Evolutionary conservation across 1,284 basidiomycete genomes (phyloP), one percentile per base, ranked within the genome.

Genomic region (Cryptococcus depauperatus): DNA sequence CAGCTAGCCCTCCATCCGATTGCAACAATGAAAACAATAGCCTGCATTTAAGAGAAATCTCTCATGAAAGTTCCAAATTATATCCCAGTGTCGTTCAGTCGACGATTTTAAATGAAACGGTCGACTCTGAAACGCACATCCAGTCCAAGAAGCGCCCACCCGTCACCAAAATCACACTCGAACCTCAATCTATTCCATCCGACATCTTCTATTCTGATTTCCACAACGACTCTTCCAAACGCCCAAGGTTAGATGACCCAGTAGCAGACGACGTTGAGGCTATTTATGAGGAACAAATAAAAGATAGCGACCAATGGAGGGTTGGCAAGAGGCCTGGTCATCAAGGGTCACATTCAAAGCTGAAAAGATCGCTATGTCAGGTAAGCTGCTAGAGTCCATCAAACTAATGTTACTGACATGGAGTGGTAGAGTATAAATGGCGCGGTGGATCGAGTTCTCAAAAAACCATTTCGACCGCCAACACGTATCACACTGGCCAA

Each of bases 391-490:
- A 11, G 11, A 30, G 29, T 10, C 11, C 29, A 30, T 30, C n/a
- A n/a, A 30, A 11, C 29, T 10, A 11, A 11, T 11, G 10, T 30
- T 30, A n/a, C 29, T 30, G 11, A 30, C 29, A 13, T 21, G 9
- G 32, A 29, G 41, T n/a, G 10, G 5, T 25, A 61, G 57, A 51
- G 46, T 43, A 55, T 55, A n/a, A 23, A 14, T 13, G 34, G 38
- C 21, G 45, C 43, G 3, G 52, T 58, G 10, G 52, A 54, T 21
- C 51, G 54, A 16, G 55, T 64, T 1, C 52, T 68, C 11, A 68
- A 68, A 47, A 59, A 60, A 27, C 66, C 66, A 0, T 68, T 66
- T 52, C 52, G 51, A 18, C 54, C 58, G 2, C 66, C 66, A 9
- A 46, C 46, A 8, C 34, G 46, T 8, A 34, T 48, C 9, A 11